These are phyloP conservation scores for Scleroderma citrinum DNA, from an alignment of 768 basidiomycete species.

Conservation along the genomic window DNA sequence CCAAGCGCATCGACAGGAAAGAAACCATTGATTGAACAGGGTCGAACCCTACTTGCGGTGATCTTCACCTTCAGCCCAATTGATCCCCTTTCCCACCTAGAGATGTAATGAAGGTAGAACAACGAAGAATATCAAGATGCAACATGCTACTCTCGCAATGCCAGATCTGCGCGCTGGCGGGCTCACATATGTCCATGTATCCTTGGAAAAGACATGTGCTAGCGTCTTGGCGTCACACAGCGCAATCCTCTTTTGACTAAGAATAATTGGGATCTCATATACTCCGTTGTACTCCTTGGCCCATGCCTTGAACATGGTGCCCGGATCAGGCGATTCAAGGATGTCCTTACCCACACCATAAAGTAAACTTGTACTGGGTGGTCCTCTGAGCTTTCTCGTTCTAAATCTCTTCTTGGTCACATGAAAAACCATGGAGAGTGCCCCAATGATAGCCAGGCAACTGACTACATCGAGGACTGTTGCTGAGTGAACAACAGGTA, in stretches of 20 bases:
- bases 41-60: neutral
- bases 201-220: constrained; percentile 43
- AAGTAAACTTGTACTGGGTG: neutral
- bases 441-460: too few species aligned
- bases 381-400: too few species aligned
- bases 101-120: constrained; percentile 2
- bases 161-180: constrained; percentile 28
- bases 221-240: constrained; percentile 43
- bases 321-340: neutral
- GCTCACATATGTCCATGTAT: constrained; percentile 42
- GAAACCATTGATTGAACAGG: neutral
- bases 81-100: constrained; percentile 6
- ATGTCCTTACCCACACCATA: neutral
- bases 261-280: constrained; percentile 31
- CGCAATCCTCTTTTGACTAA: constrained; percentile 31
- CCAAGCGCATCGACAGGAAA: too few species aligned
- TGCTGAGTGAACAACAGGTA: too few species aligned
- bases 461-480: too few species aligned
- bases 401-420: too few species aligned
- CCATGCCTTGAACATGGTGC: constrained; percentile 39
- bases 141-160: constrained; percentile 29
- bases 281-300: constrained; percentile 38
- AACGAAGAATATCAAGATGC: neutral
- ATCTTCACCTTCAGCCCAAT: neutral
- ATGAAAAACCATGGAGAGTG: too few species aligned